A percentile compares a stretch with the other conserved stretches of the same genome.
These are phyloP conservation scores for Dryas drummondii DNA, from an alignment of 306 rosid species.

Conservation along the genomic window DNA sequence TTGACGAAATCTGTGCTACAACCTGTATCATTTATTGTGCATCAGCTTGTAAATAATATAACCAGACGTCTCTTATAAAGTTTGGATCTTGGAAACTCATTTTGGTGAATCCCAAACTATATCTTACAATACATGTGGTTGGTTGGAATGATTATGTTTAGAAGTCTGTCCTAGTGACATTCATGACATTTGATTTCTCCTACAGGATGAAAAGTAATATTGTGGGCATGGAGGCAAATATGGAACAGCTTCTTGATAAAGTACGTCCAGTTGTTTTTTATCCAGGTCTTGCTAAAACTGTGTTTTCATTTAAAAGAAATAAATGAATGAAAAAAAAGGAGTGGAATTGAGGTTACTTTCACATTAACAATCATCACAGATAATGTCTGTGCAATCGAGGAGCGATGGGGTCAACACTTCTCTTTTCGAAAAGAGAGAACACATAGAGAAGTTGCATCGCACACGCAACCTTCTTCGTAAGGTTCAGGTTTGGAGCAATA, in stretches of 20 bases:
- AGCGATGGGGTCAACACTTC: conserved; percentile 84
- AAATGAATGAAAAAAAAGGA: conserved; percentile 2
- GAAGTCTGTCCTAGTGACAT: neutral
- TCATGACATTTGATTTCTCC: neutral
- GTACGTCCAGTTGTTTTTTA: conserved; percentile 16
- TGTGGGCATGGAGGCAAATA: conserved; percentile 85
- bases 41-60: neutral
- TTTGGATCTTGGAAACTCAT: neutral
- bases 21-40: neutral
- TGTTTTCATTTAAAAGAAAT: conserved; percentile 9
- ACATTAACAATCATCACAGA: conserved; percentile 48
- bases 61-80: neutral
- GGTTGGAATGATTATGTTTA: neutral
- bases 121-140: neutral
- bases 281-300: neutral
- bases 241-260: conserved; percentile 94
- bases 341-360: conserved; percentile 2
- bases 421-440: conserved; percentile 80
- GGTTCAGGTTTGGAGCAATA: conserved; percentile 60
- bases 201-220: conserved; percentile 93
- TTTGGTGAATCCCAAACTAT: neutral
- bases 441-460: conserved; percentile 78
- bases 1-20: neutral
- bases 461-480: conserved; percentile 88
- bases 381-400: conserved; percentile 88